Evolutionary conservation across 345 rosid genomes (phyloP).

Genomic region (Citrus reticulata): DNA sequence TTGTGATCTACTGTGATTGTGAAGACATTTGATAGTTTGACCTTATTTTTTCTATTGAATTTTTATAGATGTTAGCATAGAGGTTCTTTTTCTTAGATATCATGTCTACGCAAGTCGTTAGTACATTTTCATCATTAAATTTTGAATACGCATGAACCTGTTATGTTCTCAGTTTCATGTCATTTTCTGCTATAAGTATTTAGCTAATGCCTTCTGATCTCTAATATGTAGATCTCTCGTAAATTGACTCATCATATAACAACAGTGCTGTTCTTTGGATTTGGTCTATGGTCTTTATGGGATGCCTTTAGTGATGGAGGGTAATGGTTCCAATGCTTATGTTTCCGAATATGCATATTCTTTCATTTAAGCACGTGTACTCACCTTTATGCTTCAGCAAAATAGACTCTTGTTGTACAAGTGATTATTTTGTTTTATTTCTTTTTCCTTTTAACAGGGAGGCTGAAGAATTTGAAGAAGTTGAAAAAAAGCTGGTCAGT

Average conservation of each 20-base stretch:
- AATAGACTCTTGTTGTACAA: not conserved
- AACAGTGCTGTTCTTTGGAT: conserved; percentile 75
- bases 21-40: not conserved
- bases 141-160: not conserved
- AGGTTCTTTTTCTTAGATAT: not conserved
- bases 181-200: not conserved
- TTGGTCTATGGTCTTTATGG: conserved; percentile 89
- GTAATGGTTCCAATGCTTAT: conserved; percentile 29
- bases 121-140: conserved; percentile 1
- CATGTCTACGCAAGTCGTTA: not conserved
- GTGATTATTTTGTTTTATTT: not conserved
- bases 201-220: conserved; percentile 5
- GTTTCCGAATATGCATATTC: not conserved
- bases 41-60: not conserved
- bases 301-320: conserved; percentile 70
- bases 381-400: not conserved
- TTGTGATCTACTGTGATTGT: not conserved
- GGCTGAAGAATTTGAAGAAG: conserved; percentile 82
- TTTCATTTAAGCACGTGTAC: not conserved
- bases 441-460: conserved; percentile 39
- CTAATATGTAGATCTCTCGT: conserved; percentile 69
- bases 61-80: not conserved
- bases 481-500: conserved; percentile 80
- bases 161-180: not conserved
- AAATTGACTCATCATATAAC: conserved; percentile 86